Evolutionary conservation across 2,329 filamentous ascomycete species (phyloP), one percentile per base, ranked within the genome.

Genomic region (Xylariaceae sp.): DNA sequence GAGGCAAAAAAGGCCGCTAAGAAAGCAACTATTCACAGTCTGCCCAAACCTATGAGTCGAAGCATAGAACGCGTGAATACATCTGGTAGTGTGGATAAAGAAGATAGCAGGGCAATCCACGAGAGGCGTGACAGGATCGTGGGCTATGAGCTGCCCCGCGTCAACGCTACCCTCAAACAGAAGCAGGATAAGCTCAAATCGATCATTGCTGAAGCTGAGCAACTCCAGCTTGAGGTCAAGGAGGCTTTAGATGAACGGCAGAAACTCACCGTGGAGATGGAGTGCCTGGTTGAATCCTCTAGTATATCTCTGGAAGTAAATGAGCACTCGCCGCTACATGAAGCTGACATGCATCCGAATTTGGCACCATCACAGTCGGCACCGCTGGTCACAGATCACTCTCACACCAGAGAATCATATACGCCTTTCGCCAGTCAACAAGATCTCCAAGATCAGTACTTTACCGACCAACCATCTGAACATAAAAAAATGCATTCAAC

Each of bases 1-100:
- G 80, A 84, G 65, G 80, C 80, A 7, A 79, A 76, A 62, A 77
- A 77, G 64, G 63, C 64, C 46, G 62, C 63, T 9, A 66, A 65
- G 43, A 67, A 56, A 45, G 46, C 55, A 31, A 62, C 56, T 40
- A 54, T 44, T 6, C 54, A 57, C 29, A 50, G 56, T 27, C 61
- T 64, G n/a, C 61, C 65, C n/a, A 59, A 62, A 37, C 35, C 59
- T 37, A 60, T 50, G 34, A 57, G 57, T 39, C 56, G 63, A 19
- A 47, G 32, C 42, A 34, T 32, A 9, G 39, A 55, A 39, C 62
- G 58, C 1, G 65, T 60, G 34, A 19, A 35, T n/a, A 48, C 53
- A 3, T 58, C 62, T 37, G 46, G 35, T 6, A 55, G 34, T 40
- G 52, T 37, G 1, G 19, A 19, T 19, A 19, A 19, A 31, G 50